Base-by-base conservation (phyloP, 208 protist genomes). In the Hexamita inflata region DNA sequence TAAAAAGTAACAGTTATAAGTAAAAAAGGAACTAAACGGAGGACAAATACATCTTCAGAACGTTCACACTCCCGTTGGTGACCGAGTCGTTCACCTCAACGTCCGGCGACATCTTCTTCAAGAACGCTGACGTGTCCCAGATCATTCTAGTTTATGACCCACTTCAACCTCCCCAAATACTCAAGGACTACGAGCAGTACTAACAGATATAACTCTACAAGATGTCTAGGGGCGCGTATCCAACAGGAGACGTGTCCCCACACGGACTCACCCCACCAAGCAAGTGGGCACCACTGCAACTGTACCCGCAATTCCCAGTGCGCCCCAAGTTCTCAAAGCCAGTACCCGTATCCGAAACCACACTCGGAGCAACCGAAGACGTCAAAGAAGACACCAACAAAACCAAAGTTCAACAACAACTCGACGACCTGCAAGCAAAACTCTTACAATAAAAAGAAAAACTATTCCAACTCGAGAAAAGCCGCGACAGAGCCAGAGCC, bases 281-380 rank as follows among this genome's bases (percentile, higher is more conserved):
- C 4, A 4, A 9, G 11, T 70, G 64, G 64, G 64, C 64, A 32
- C 64, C 64, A 32, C 42, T 70, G 4, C 35, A 70, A 42, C 64
- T 70, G 4, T 70, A 38, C 11, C 64, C 64, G 9, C 15, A 70
- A 29, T 45, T 70, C 38, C 64, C 64, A 45, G 9, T 38, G n/a
- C n/a, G 64, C 9, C 64, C 64, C 4, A 40, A 34, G 30, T 85
- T 88, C 77, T 92, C n/a, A n/a, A n/a, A n/a, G n/a, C n/a, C n/a
- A n/a, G n/a, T n/a, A n/a, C n/a, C n/a, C n/a, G n/a, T n/a, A n/a
- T n/a, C n/a, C n/a, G n/a, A n/a, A n/a, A n/a, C n/a, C n/a, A n/a
- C n/a, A n/a, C n/a, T n/a, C n/a, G n/a, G n/a, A n/a, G n/a, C n/a
- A n/a, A n/a, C n/a, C n/a, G n/a, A n/a, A n/a, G n/a, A n/a, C n/a